phyloP scores from a whole-genome alignment of 176 grass and related monocot species.

The Oryza meridionalis region DNA sequence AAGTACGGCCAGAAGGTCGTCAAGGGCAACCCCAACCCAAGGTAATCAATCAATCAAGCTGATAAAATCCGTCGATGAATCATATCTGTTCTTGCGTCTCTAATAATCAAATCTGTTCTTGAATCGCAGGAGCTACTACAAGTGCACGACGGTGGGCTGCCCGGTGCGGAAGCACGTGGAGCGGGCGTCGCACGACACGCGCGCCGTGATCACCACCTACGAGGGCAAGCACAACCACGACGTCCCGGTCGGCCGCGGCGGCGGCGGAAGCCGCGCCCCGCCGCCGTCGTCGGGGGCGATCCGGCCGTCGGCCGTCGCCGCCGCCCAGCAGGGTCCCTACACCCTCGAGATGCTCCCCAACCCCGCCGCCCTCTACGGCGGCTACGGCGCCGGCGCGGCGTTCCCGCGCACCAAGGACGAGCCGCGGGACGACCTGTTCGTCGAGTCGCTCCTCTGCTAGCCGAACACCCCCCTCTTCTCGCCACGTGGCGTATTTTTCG shows the following conservation, averaged over 20 bases:
- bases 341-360: slow-evolving; percentile 43
- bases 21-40: slow-evolving; percentile 72
- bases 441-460: slow-evolving; percentile 65
- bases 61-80: not conserved
- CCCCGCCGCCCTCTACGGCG: not conserved
- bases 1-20: slow-evolving; percentile 85
- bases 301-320: not conserved
- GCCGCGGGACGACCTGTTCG: slow-evolving; percentile 65
- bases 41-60: slow-evolving; percentile 14
- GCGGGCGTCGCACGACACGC: slow-evolving; percentile 58
- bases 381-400: slow-evolving; percentile 24
- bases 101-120: too few relatives aligned
- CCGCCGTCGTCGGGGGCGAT: not conserved
- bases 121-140: slow-evolving; percentile 74
- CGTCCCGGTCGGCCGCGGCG: slow-evolving; percentile 63
- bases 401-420: slow-evolving; percentile 69
- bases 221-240: slow-evolving; percentile 89
- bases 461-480: not conserved
- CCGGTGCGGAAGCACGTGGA: slow-evolving; percentile 83
- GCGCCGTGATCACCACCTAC: slow-evolving; percentile 79
- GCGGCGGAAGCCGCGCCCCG: slow-evolving; percentile 16
- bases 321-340: not conserved
- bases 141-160: slow-evolving; percentile 69
- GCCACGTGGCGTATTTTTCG: not conserved
- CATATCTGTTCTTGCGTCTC: not conserved